Percentiles rank a stretch among this genome's conserved stretches.
These are phyloP conservation scores for Arthroderma uncinatum DNA, from an alignment of 2,329 filamentous ascomycete species.

Conservation along the genomic window DNA sequence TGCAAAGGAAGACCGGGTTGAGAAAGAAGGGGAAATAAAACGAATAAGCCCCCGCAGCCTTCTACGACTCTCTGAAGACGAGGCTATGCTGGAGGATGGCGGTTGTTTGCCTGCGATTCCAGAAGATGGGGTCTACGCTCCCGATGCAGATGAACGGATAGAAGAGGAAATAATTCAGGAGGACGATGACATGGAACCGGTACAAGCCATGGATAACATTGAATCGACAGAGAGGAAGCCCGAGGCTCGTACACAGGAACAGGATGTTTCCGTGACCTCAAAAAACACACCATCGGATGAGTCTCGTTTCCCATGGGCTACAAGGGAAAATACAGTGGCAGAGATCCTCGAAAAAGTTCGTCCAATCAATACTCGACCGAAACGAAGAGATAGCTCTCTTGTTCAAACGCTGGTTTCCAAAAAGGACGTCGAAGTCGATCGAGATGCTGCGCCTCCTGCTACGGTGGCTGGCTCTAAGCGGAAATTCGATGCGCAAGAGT, in stretches of 20 bases:
- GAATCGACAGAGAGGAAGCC: neutral
- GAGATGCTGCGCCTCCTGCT: constrained; percentile 11
- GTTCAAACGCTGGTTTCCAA: constrained; percentile 26
- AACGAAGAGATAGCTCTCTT: constrained; percentile 41
- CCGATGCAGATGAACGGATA: constrained; percentile 20
- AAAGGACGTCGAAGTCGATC: constrained; percentile 13
- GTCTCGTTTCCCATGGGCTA: neutral
- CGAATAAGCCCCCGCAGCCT: neutral
- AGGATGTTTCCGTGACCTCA: neutral
- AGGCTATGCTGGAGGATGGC: constrained; percentile 16
- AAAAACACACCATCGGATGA: neutral
- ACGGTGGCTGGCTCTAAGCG: constrained; percentile 44
- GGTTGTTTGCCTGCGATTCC: constrained; percentile 46
- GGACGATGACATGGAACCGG: neutral
- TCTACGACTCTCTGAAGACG: neutral
- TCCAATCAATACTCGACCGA: constrained; percentile 36
- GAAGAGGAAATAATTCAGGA: neutral
- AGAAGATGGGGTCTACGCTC: constrained; percentile 48
- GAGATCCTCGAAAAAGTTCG: neutral
- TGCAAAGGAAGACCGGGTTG: neutral
- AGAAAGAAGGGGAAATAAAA: neutral
- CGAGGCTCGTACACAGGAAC: neutral
- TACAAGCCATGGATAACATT: neutral
- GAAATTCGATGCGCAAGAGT: constrained; percentile 45
- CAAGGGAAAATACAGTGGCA: neutral